Conservation (phyloP, 2,329 filamentous ascomycete species). For the Colletotrichum costaricense region DNA sequence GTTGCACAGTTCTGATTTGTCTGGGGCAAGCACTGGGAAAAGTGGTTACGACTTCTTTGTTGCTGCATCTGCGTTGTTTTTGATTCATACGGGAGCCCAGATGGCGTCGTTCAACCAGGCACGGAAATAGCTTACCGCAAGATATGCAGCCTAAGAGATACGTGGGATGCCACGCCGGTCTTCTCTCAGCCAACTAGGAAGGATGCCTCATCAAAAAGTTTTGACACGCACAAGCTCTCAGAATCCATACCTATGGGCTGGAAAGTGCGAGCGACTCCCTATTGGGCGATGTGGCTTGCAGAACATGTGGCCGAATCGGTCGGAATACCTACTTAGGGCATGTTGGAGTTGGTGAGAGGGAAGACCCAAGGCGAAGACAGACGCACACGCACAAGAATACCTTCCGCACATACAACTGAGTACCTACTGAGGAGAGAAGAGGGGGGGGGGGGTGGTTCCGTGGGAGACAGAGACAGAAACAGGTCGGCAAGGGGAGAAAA, state of each 20-base stretch:
- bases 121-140: neutral
- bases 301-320: neutral
- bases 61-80: neutral
- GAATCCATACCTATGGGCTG: neutral
- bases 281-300: neutral
- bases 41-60: conserved; percentile 1
- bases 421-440: neutral
- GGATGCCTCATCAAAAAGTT: neutral
- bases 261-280: neutral
- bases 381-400: neutral
- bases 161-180: neutral
- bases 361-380: neutral
- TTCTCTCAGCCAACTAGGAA: neutral
- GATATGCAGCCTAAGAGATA: neutral
- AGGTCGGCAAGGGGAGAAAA: neutral
- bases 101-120: neutral
- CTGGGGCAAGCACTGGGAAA: neutral
- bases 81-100: neutral
- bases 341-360: neutral
- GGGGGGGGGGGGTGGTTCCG: neutral
- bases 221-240: neutral
- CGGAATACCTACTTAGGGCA: neutral
- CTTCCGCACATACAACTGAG: neutral
- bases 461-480: neutral
- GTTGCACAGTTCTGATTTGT: conserved; percentile 11